Percentiles rank a stretch among this genome's conserved stretches.
phyloP scores from a whole-genome alignment of 2,329 filamentous ascomycete genomes.

The Penicillium janthinellum region DNA sequence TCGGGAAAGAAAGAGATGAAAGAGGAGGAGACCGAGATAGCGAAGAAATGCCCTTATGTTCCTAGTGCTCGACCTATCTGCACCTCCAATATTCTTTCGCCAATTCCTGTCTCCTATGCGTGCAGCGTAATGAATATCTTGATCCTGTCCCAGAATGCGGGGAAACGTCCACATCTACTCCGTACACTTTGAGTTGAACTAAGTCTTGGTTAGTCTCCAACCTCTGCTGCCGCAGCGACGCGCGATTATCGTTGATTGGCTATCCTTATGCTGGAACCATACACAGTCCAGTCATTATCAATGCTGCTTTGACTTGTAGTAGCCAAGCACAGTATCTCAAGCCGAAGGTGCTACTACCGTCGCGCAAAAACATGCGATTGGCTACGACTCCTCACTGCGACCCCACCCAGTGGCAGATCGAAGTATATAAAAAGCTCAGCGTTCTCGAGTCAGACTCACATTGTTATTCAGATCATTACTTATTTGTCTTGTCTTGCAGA shows the following conservation, averaged over 20 bases:
- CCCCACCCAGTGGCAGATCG: not conserved
- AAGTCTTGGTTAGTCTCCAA: not conserved
- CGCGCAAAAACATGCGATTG: not conserved
- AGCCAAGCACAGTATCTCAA: not conserved
- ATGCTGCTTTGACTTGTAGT: too few relatives aligned
- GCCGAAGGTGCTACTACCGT: not conserved
- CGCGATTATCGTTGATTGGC: not conserved
- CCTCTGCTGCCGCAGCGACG: not conserved
- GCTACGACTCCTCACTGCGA: not conserved
- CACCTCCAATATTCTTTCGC: not conserved
- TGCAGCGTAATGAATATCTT: not conserved
- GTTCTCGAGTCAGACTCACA: not conserved
- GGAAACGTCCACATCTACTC: not conserved
- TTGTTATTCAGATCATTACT: not conserved
- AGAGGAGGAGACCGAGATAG: too few relatives aligned
- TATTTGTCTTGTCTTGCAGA: not conserved
- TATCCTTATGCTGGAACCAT: not conserved
- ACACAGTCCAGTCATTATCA: too few relatives aligned
- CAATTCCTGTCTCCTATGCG: not conserved
- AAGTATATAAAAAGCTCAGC: not conserved
- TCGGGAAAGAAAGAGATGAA: too few relatives aligned
- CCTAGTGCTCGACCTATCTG: not conserved
- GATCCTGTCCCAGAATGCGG: not conserved
- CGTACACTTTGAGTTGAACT: not conserved
- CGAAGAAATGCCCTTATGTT: too few relatives aligned